Conservation (phyloP, 2,329 filamentous ascomycete genomes). For the Colletotrichum navitas region DNA sequence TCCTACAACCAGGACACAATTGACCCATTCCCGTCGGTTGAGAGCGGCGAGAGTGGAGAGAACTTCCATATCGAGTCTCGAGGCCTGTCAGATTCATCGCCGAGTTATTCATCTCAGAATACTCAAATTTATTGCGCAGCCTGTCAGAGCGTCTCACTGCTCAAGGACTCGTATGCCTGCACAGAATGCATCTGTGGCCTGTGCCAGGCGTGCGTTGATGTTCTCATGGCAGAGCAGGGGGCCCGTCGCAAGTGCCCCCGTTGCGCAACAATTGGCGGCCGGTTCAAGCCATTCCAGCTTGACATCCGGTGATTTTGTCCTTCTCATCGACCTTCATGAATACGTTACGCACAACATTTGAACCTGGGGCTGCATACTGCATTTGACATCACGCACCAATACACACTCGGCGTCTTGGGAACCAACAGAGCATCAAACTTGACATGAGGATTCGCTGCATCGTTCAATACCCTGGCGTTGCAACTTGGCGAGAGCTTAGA, state of each 20-base stretch:
- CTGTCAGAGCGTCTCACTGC: slow-evolving; percentile 80
- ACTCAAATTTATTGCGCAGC: slow-evolving; percentile 94
- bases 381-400: slow-evolving; percentile 32
- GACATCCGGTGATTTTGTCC: slow-evolving; percentile 72
- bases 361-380: slow-evolving; percentile 23
- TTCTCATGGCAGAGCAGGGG: slow-evolving; percentile 81
- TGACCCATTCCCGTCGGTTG: slow-evolving; percentile 91
- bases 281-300: slow-evolving; percentile 87
- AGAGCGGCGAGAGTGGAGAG: slow-evolving; percentile 79
- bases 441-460: slow-evolving; percentile 37
- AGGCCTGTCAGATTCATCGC: slow-evolving; percentile 77
- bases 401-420: slow-evolving; percentile 33
- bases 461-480: slow-evolving; percentile 41
- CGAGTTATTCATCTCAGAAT: slow-evolving; percentile 77
- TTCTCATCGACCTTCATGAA: slow-evolving; percentile 7
- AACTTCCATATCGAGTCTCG: slow-evolving; percentile 78
- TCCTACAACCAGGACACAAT: slow-evolving; percentile 74
- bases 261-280: slow-evolving; percentile 82
- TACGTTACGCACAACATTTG: slow-evolving; percentile 15
- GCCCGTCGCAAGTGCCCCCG: slow-evolving; percentile 82
- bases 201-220: slow-evolving; percentile 88
- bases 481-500: slow-evolving; percentile 40
- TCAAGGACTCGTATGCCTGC: slow-evolving; percentile 91
- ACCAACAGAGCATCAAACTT: slow-evolving; percentile 36
- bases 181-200: slow-evolving; percentile 96